A percentile compares a stretch with the other conserved stretches of the same genome.
Conservation (phyloP, 768 basidiomycete species). For the Pholiota conissans region DNA sequence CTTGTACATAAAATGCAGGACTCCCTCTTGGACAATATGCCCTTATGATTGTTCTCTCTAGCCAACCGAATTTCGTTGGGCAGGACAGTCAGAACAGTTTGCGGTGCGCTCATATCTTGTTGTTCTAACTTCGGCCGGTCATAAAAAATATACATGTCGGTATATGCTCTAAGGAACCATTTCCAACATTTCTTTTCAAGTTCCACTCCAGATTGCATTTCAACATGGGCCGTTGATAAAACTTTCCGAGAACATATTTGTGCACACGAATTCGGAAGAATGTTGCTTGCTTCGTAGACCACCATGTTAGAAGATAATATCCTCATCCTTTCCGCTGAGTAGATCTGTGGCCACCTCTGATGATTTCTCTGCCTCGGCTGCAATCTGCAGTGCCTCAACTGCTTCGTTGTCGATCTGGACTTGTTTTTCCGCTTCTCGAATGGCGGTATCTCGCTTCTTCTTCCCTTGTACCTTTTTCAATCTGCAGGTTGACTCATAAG, state of each 20-base stretch:
- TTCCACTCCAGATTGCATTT: no score
- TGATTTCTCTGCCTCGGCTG: slow-evolving; percentile 32
- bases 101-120: no score
- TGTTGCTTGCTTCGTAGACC: not conserved
- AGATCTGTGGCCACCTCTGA: slow-evolving; percentile 41
- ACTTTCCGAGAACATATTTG: no score
- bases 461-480: slow-evolving; percentile 97
- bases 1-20: slow-evolving; percentile 6
- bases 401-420: slow-evolving; percentile 25
- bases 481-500: slow-evolving; percentile 39
- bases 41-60: not conserved
- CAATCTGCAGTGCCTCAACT: slow-evolving; percentile 27
- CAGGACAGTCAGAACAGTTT: no score
- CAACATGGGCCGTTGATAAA: no score
- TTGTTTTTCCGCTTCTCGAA: slow-evolving; percentile 29
- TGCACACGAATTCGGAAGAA: no score
- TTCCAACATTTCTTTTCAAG: no score
- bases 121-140: no score
- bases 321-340: slow-evolving; percentile 84
- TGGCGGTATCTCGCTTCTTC: slow-evolving; percentile 83
- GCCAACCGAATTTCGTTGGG: not conserved
- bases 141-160: no score
- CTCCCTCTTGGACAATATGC: not conserved
- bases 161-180: no score
- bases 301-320: slow-evolving; percentile 83